Base-by-base conservation (phyloP, 306 rosid genomes). In the Herpetospermum pedunculosum region DNA sequence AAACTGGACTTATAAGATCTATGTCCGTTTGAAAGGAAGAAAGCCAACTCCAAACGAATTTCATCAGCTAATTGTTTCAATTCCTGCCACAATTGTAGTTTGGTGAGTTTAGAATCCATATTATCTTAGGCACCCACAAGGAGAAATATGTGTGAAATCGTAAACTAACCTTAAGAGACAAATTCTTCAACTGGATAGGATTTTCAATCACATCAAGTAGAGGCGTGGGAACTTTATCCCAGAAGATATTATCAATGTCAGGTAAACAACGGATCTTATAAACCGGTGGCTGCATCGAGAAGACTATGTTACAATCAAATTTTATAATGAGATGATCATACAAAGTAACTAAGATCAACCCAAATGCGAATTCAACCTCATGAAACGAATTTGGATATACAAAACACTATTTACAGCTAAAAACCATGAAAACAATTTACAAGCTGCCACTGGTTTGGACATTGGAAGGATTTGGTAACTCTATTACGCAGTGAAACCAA, bases 171-270 rank as follows among this genome's bases (percentile, higher is more conserved):
- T 85, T 80, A 73, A 62, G 41, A 75, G 97, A 87, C 76, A 93
- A 82, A 72, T 86, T 91, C 89, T 93, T 93, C 94, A 93, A 82
- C 87, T 86, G 87, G 77, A 86, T 85, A 43, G 98, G 98, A 80
- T 68, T 89, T 73, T 89, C 94, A 72, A 93, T 74, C 34, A 79
- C 81, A 83, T 93, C 98, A 81, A 93, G 97, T 50, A 93, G 74
- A 60, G 97, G 97, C 29, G 98, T 90, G 8, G 92, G 81, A 58
- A 38, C 69, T 81, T 86, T 81, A 69, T 93, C 98, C 82, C 90
- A 79, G 79, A 81, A 79, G 77, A 77, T 84, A 74, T 82, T 90
- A 77, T 84, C 92, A 80, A 58, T 60, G 54, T 87, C 87, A 23
- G 92, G 85, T 16, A 71, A 63, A 60, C 88, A 90, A 80, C 78